Conservation (phyloP, 1,139 yeast genomes). For the Hemisphaericaspora xylofermentans region DNA sequence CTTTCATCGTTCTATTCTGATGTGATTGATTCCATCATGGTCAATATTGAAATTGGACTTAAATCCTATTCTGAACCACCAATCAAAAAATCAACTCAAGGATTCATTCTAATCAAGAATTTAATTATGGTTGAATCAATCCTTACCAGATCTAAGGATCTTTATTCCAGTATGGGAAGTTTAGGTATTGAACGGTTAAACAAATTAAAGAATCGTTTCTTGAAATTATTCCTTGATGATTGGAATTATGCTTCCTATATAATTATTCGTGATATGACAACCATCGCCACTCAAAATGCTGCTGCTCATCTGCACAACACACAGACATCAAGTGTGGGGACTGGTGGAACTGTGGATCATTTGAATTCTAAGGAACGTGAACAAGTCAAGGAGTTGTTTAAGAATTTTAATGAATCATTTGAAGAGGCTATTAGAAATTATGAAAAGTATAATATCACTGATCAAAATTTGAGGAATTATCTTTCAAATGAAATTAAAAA, state of each 20-base stretch:
- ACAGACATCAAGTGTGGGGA: conserved; percentile 5
- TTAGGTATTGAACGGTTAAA: conserved; percentile 66
- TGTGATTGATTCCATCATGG: conserved; percentile 68
- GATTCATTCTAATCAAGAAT: conserved; percentile 72
- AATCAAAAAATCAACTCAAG: conserved; percentile 52
- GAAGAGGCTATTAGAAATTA: conserved; percentile 69
- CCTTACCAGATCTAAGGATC: conserved; percentile 55
- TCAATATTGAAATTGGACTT: conserved; percentile 58
- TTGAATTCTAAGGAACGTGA: conserved; percentile 73
- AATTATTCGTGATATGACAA: conserved; percentile 68
- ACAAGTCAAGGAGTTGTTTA: conserved; percentile 80
- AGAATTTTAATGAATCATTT: conserved; percentile 76
- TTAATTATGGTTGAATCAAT: conserved; percentile 73
- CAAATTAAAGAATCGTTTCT: conserved; percentile 69
- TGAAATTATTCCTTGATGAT: conserved; percentile 73
- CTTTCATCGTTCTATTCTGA: conserved; percentile 70
- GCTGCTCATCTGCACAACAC: conserved; percentile 4
- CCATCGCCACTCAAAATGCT: conserved; percentile 25
- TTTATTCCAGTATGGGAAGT: conserved; percentile 58
- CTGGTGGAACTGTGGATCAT: conserved; percentile 20
- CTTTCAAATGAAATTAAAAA: conserved; percentile 65
- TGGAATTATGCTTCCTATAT: conserved; percentile 82
- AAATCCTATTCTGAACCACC: conserved; percentile 17
- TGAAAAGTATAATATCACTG: conserved; percentile 64
- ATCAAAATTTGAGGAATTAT: conserved; percentile 59